Percentiles rank a stretch among this genome's conserved stretches.
phyloP scores from a whole-genome alignment of 192 early-diverging fungal species.

The Coemansia sp. region DNA sequence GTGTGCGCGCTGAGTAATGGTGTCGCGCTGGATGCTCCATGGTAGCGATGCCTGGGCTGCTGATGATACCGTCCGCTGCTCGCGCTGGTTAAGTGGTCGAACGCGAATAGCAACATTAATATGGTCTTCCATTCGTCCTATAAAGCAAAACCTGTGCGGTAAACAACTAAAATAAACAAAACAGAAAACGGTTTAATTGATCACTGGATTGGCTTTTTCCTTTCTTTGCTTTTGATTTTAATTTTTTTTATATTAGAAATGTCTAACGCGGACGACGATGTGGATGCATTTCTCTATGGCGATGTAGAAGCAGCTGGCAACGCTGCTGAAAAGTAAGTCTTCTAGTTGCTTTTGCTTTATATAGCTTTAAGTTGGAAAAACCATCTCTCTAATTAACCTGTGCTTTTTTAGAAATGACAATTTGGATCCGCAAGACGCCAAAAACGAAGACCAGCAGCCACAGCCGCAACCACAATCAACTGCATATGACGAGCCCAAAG shows the following conservation, averaged over 20 bases:
- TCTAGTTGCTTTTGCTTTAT: background rate
- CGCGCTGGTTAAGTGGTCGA: slow-evolving; percentile 64
- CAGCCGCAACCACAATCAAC: background rate
- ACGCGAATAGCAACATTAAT: slow-evolving; percentile 74
- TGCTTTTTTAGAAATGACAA: no score
- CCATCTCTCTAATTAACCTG: background rate
- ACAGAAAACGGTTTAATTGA: no score
- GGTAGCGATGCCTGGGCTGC: slow-evolving; percentile 26
- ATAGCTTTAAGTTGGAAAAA: background rate
- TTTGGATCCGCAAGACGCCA: no score
- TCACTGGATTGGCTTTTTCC: background rate
- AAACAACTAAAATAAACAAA: no score
- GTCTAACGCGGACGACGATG: slow-evolving; percentile 30
- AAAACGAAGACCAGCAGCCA: background rate
- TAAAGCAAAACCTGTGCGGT: background rate
- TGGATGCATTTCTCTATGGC: slow-evolving; percentile 50
- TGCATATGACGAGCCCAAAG: slow-evolving; percentile 1
- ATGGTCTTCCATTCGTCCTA: slow-evolving; percentile 47
- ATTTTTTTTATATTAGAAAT: slow-evolving; percentile 12
- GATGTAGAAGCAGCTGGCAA: slow-evolving; percentile 10
- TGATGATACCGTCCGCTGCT: slow-evolving; percentile 53
- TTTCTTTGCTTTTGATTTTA: background rate
- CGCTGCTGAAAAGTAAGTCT: slow-evolving; percentile 3
- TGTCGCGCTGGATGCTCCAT: slow-evolving; percentile 48
- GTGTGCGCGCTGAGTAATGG: slow-evolving; percentile 39